Evolutionary conservation across 2,329 filamentous ascomycete genomes (phyloP), one percentile per base, ranked within the genome.

Genomic region (Fusarium sambucinum): DNA sequence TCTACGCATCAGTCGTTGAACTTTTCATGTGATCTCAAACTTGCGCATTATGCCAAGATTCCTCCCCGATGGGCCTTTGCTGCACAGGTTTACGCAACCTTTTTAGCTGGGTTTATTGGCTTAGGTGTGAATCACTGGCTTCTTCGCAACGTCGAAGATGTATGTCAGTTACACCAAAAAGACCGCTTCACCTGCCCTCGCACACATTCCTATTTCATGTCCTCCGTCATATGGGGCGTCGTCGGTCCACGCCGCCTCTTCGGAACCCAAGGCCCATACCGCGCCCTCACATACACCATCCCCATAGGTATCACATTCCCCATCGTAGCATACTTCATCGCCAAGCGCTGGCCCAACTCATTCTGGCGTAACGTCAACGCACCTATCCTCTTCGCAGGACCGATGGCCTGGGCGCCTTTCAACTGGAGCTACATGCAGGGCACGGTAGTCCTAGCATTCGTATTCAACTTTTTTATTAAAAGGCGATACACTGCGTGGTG

Each of bases 171-270:
- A 6, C 71, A 78, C 6, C 80, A 88, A 57, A 79, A 84, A 41
- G 78, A 84, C 55, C 81, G 84, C 57, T 88, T 88, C 74, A 84
- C 79, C 5, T 86, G 83, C 56, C 80, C 84, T 14, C 76, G 77
- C 33, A 83, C 82, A 11, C 81, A 81, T 59, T 79, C 81, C 35
- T 84, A 83, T 77, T 92, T 89, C 78, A 89, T 87, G 10, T 85
- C 86, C 1, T 89, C 88, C 1, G 80, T 91, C 35, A 85, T 91
- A 68, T 90, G 89, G 89, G 89, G 89, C 41, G 83, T 87, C 45
- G 89, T 92, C 56, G 90, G 90, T 0, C 90, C 90, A 1, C 78
- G 81, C 6, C 85, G 89, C 35, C 86, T 92, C 71, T 92, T 92
- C 16, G 73, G 67, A 1, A 45, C 37, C 1, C 48, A 63, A 30